Base-by-base conservation (phyloP, 352 stramenopile species). In the Phytophthora cactorum region DNA sequence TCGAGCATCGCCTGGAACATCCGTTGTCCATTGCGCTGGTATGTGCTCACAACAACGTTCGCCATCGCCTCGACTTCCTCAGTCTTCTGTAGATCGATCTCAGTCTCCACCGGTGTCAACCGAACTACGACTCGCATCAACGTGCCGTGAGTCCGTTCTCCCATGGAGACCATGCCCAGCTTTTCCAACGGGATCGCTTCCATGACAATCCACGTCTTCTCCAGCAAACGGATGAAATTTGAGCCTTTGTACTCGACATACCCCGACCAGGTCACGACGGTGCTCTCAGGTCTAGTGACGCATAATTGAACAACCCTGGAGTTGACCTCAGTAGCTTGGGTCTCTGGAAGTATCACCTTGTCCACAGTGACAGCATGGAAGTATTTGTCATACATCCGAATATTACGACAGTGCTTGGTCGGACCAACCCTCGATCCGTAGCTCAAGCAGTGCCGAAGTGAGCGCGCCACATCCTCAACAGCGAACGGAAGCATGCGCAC, bases 191-290 rank as follows among this genome's bases (percentile, higher is more conserved):
- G 52, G 34, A 52, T 52, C 1, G 67, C 25, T 15, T 62, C 62
- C 51, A 66, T 12, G 6, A 50, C 12, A n/a, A 66, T 28, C 65
- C 70, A 80, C 7, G 64, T 70, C 14, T 69, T 75, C 53, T 79
- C 67, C 12, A 70, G 59, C 41, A 81, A 50, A 1, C 67, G 70
- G 41, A 81, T 59, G 12, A 51, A 65, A 11, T 72, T 64, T 0
- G 55, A 56, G 4, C 67, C 70, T 15, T 62, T 58, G 15, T 68
- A 68, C 57, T 81, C 74, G 3, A 77, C 56, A 29, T 70, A 63
- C 3, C 49, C 51, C 31, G 61, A 63, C 73, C 73, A 81, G 1
- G 70, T 62, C 1, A 68, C 49, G 5, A 71, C 62, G 0, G 54
- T 34, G 0, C 55, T 62, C 27, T 63, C 29, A 1, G 27, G 12